A percentile compares a stretch with the other conserved stretches of the same genome.
Conservation (phyloP, 768 basidiomycete species). For the Infundibulicybe gibba region DNA sequence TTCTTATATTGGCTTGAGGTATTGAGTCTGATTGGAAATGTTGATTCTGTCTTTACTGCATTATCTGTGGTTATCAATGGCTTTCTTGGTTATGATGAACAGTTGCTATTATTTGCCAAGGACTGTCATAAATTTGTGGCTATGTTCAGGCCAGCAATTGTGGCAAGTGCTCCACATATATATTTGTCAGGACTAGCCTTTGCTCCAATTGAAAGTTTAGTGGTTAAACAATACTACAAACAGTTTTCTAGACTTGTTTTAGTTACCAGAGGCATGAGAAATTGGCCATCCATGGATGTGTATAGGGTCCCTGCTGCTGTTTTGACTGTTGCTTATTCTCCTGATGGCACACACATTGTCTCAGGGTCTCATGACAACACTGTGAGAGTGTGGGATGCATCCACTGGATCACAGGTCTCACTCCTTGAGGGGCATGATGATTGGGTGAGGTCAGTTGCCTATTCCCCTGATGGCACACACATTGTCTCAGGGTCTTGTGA, state of each 20-base stretch:
- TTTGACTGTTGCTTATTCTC: conserved; percentile 4
- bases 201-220: conserved; percentile 17
- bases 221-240: conserved; percentile 10
- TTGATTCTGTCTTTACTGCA: conserved; percentile 7
- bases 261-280: too few species aligned
- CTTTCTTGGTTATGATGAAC: not conserved
- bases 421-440: conserved; percentile 11
- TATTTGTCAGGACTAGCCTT: conserved; percentile 36
- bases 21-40: conserved; percentile 16
- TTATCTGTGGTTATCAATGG: conserved; percentile 2
- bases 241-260: not conserved
- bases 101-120: not conserved
- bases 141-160: conserved; percentile 22
- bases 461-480: conserved; percentile 13
- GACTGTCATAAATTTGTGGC: conserved; percentile 26
- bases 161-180: conserved; percentile 28
- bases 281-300: not conserved
- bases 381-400: conserved; percentile 1
- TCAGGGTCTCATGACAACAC: not conserved
- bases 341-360: not conserved
- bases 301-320: not conserved
- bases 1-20: conserved; percentile 37
- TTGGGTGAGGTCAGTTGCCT: conserved; percentile 12
- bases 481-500: conserved; percentile 18
- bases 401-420: conserved; percentile 7